A percentile compares a stretch with the other conserved stretches of the same genome.
Conservation (phyloP, 129 eudicot genomes). For the Flaveria ramosissima region DNA sequence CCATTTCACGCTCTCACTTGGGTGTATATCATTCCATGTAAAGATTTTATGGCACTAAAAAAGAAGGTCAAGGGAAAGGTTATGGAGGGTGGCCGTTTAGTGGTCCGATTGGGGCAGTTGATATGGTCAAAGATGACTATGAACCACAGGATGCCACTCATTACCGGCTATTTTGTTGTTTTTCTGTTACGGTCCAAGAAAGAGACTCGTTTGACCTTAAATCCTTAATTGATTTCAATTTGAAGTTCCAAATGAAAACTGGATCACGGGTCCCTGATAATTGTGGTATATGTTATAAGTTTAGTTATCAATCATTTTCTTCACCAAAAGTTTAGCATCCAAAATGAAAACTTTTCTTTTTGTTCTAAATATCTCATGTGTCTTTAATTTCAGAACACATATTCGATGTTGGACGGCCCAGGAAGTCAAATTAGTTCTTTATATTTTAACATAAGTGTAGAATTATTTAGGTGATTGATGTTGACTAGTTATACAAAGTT, state of each 20-base stretch:
- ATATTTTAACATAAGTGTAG: neutral
- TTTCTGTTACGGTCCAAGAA: constrained; percentile 22
- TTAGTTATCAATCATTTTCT: constrained; percentile 14
- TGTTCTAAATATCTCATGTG: neutral
- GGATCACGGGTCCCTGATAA: constrained; percentile 26
- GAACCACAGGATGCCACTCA: constrained; percentile 10
- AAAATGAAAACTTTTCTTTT: neutral
- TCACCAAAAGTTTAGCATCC: neutral
- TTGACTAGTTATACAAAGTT: constrained; percentile 7
- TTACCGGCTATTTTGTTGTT: constrained; percentile 39
- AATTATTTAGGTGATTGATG: constrained; percentile 9
- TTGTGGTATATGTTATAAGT: constrained; percentile 10
- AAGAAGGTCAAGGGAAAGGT: constrained; percentile 11
- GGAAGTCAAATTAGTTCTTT: constrained; percentile 24
- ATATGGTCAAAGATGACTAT: constrained; percentile 25
- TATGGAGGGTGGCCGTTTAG: constrained; percentile 10
- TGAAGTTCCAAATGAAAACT: constrained; percentile 29
- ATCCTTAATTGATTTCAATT: constrained; percentile 8
- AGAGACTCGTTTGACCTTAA: constrained; percentile 27
- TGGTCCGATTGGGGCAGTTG: constrained; percentile 20
- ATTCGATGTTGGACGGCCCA: neutral
- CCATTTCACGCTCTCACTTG: constrained; percentile 1
- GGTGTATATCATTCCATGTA: neutral
- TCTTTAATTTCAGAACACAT: neutral
- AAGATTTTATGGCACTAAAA: constrained; percentile 5